Evolutionary conservation across 495 filamentous ascomycete species (phyloP), one percentile per base, ranked within the genome.

Genomic region (Penicillium simplicissimum): DNA sequence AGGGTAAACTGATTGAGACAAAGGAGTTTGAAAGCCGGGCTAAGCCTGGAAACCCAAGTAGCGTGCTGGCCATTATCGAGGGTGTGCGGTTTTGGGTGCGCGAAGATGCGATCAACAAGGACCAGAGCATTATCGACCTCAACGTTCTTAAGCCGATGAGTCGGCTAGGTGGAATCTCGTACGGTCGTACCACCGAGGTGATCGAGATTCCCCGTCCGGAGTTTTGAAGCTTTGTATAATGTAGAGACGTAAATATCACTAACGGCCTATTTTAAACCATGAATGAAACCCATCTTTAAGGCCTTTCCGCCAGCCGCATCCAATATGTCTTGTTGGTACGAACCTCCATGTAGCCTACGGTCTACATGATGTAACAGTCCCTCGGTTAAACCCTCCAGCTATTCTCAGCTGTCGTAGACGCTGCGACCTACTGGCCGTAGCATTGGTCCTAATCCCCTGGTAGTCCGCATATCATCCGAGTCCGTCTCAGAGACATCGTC

Each of bases 11-110:
- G 37, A 81, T 94, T 25, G 82, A 87, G 67, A 77, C 84, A 45
- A 81, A 86, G 63, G 91, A 96, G 78, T 90, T 91, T 74, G 86
- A 92, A 74, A 91, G 88, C 67, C 76, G 81, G 23, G 74, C 77
- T 0, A 84, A 70, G 6, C 87, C 87, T 0, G 92, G 91, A 4
- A 89, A 86, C 77, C 90, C 85, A 77, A 87, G 86, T 0, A 84
- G 89, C 0, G 88, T 87, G 9, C 31, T 97, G 67, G 90, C 84
- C 14, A 84, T 96, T 52, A 79, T 97, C 9, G 93, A 98, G 78
- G 94, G 93, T 1, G 85, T 89, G 40, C 79, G 87, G 28, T 97
- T 98, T 68, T 96, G 92, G 90, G 92, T 86, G 11, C 75, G 93
- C 49, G 92, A 97, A 70, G 94, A 97, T 78, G 92, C 91, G 11